These are phyloP conservation scores for Penicilliopsis zonata DNA, from an alignment of 495 filamentous ascomycete species.

Conservation along the genomic window DNA sequence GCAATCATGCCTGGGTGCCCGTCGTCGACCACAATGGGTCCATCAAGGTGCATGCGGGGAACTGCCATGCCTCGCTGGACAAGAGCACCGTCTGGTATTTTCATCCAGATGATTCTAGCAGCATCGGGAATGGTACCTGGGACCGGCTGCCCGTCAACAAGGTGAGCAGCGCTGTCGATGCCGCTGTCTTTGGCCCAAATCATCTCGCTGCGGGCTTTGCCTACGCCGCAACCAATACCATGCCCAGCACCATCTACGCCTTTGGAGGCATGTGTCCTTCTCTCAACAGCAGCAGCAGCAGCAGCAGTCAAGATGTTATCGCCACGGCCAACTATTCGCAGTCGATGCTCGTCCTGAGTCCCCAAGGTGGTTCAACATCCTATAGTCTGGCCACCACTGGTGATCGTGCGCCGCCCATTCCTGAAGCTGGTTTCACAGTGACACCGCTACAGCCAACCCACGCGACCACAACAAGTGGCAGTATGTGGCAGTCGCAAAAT, in stretches of 20 bases:
- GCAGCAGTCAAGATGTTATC: constrained; percentile 40
- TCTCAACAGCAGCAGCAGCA: constrained; percentile 21
- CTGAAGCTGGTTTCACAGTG: constrained; percentile 79
- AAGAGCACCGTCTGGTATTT: constrained; percentile 44
- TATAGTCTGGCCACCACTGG: constrained; percentile 29
- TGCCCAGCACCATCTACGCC: constrained; percentile 44
- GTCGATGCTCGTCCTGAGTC: constrained; percentile 47
- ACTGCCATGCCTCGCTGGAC: constrained; percentile 40
- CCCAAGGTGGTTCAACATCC: constrained; percentile 9
- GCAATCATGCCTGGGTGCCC: constrained; percentile 44
- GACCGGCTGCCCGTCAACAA: constrained; percentile 14
- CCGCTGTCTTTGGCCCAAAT: constrained; percentile 39
- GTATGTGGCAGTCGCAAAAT: constrained; percentile 52
- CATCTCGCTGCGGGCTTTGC: constrained; percentile 54
- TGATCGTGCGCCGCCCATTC: constrained; percentile 50
- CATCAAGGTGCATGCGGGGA: constrained; percentile 57
- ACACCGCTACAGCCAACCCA: constrained; percentile 57
- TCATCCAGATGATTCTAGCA: constrained; percentile 20
- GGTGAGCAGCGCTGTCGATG: constrained; percentile 15
- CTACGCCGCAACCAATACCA: constrained; percentile 48
- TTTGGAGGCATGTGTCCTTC: constrained; percentile 87
- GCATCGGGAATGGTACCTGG: constrained; percentile 47
- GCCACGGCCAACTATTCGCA: constrained; percentile 65
- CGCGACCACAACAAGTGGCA: constrained; percentile 36
- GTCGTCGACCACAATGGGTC: constrained; percentile 51